phyloP scores from a whole-genome alignment of 257 asterid species.

The Solanum pimpinellifolium region DNA sequence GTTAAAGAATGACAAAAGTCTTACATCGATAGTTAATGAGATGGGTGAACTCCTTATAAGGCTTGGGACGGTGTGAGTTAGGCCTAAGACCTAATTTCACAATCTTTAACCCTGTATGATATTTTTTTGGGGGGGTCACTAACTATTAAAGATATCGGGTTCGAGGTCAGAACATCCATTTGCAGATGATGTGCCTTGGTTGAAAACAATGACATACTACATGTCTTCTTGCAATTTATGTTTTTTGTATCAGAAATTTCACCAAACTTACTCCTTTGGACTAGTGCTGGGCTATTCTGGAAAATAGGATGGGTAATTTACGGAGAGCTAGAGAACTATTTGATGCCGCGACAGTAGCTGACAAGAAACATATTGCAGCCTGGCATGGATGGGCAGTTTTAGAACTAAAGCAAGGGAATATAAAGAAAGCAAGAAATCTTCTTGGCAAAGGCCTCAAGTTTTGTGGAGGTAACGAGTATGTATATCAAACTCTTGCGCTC shows the following conservation, averaged over 20 bases:
- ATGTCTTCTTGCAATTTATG: not conserved
- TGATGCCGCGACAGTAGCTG: conserved; percentile 97
- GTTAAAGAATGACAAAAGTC: too few species aligned
- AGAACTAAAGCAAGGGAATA: conserved; percentile 80
- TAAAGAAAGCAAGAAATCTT: conserved; percentile 74
- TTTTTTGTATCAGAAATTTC: conserved; percentile 4
- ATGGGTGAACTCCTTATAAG: too few species aligned
- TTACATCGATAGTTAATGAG: too few species aligned
- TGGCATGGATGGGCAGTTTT: conserved; percentile 99
- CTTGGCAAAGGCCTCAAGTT: conserved; percentile 83
- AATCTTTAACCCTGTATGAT: too few species aligned
- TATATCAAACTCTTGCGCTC: conserved; percentile 85
- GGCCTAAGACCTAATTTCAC: too few species aligned
- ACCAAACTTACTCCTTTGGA: conserved; percentile 5
- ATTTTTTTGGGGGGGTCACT: too few species aligned
- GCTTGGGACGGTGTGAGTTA: too few species aligned
- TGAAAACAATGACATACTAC: not conserved
- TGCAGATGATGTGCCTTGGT: not conserved
- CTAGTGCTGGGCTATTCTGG: conserved; percentile 98
- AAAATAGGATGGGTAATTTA: conserved; percentile 70
- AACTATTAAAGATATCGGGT: not conserved
- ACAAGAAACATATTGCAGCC: conserved; percentile 81
- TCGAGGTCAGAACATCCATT: not conserved
- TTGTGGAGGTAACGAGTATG: conserved; percentile 88
- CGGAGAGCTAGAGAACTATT: conserved; percentile 79